Percentiles rank a stretch among this genome's conserved stretches.
These are phyloP conservation scores for Andalucia godoyi DNA, from an alignment of 78 protist species.

Conservation along the genomic window DNA sequence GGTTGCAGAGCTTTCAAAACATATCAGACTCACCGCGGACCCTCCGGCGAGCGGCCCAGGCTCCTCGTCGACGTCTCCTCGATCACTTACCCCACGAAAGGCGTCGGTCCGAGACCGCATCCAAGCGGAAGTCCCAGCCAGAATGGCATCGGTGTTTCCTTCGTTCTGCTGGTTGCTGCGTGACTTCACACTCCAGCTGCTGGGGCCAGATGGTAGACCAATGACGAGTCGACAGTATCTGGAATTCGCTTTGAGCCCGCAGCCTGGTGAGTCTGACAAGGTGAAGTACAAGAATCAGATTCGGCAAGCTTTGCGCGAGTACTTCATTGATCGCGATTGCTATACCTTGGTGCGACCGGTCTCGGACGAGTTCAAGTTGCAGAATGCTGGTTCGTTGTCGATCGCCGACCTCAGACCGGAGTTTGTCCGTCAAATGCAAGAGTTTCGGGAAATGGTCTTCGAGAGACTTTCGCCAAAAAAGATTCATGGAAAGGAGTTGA, in stretches of 20 bases:
- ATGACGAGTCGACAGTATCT: conserved; percentile 2
- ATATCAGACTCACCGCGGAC: too few species aligned
- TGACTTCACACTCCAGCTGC: conserved; percentile 23
- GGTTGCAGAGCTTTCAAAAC: too few species aligned
- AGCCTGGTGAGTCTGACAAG: background rate
- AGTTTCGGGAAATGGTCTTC: background rate
- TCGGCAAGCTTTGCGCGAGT: background rate
- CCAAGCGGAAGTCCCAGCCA: too few species aligned
- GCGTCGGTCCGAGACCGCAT: too few species aligned
- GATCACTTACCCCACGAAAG: too few species aligned
- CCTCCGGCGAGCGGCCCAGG: too few species aligned
- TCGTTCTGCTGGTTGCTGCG: conserved; percentile 29
- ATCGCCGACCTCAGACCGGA: conserved; percentile 1
- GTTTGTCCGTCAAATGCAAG: background rate
- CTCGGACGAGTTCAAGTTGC: background rate
- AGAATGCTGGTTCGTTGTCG: background rate
- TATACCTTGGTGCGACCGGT: conserved; percentile 9
- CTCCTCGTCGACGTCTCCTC: too few species aligned
- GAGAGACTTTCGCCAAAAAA: background rate
- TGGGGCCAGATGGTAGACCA: background rate
- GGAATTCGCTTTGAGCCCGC: background rate
- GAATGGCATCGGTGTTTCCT: conserved; percentile 19
- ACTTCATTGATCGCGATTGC: conserved; percentile 1
- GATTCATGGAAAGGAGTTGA: background rate
- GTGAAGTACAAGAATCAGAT: background rate